Evolutionary conservation across 768 basidiomycete species (phyloP), one percentile per base, ranked within the genome.

Genomic region (Rhizopogon rudus): DNA sequence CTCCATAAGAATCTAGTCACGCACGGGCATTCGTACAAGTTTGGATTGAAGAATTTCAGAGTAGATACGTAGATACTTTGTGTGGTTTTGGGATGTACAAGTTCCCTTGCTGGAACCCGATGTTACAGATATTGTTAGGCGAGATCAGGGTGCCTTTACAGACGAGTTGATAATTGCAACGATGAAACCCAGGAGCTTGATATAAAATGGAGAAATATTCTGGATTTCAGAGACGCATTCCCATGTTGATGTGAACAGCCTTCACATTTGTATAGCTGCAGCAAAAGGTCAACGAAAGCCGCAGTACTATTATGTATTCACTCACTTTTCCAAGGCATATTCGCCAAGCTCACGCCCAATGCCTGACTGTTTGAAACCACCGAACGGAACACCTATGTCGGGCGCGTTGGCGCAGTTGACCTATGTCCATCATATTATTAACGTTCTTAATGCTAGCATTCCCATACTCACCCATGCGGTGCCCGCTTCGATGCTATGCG

Each of bases 301-400:
- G 17, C 35, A 20, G 14, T 33, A 25, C 8, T 16, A 25, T 17
- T 13, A 16, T 25, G 10, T 29, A 16, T 52, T 28, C 12, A 35
- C 53, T 31, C 22, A 54, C 53, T 54, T 5, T 51, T 53, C 53
- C 29, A 78, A 60, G 7, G 82, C 86, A 65, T 86, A 83, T 67
- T 86, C 79, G 58, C 86, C 86, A 45, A 83, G 72, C 69, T 87
- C 87, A 54, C 86, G 77, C n/a, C 86, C 87, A 56, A 87, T 79
- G 54, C 86, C 87, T 44, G 80, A 82, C 69, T 86, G 82, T 77
- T 87, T 88, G 76, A 76, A 88, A 45, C 87, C 86, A 46, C 86
- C 85, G 64, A 87, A 87, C 6, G 86, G 86, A 40, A 85, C 69
- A 53, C 73, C 67, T 8, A 75, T 63, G 59, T 83, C 73, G 12